Evolutionary conservation across 2,329 filamentous ascomycete species (phyloP).

Genomic region (Diaporthe amygdali): DNA sequence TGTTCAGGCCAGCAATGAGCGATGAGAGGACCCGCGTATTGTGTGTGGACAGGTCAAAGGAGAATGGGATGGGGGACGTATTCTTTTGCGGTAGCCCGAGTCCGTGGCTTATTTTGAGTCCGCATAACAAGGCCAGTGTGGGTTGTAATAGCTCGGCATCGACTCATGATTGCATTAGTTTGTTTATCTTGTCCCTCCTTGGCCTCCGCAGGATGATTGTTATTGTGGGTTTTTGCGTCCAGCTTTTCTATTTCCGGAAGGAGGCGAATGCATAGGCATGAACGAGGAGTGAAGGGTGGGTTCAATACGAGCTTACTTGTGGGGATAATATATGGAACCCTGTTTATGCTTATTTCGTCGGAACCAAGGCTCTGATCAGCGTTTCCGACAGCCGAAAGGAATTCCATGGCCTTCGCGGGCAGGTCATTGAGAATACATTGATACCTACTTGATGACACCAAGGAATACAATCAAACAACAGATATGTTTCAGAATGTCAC

Average conservation of each 20-base stretch:
- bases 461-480: no score
- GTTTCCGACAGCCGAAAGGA: not conserved
- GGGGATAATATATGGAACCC: not conserved
- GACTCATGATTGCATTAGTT: not conserved
- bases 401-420: not conserved
- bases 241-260: not conserved
- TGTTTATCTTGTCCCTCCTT: not conserved
- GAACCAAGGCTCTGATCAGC: not conserved
- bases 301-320: conserved; percentile 8
- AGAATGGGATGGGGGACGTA: not conserved
- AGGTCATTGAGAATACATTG: no score
- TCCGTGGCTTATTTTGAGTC: not conserved
- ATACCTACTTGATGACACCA: no score
- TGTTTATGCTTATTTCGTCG: conserved; percentile 1
- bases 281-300: not conserved
- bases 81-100: not conserved
- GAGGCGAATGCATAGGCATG: not conserved
- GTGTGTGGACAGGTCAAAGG: not conserved
- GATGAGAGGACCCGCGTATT: no score
- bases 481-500: no score
- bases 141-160: not conserved
- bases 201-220: not conserved
- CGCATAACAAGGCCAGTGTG: not conserved
- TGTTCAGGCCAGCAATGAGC: not conserved
- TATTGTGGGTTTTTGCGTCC: conserved; percentile 1